A percentile compares a stretch with the other conserved stretches of the same genome.
Evolutionary conservation across 1,284 basidiomycete genomes (phyloP).

Genomic region (Mycena citricolor): DNA sequence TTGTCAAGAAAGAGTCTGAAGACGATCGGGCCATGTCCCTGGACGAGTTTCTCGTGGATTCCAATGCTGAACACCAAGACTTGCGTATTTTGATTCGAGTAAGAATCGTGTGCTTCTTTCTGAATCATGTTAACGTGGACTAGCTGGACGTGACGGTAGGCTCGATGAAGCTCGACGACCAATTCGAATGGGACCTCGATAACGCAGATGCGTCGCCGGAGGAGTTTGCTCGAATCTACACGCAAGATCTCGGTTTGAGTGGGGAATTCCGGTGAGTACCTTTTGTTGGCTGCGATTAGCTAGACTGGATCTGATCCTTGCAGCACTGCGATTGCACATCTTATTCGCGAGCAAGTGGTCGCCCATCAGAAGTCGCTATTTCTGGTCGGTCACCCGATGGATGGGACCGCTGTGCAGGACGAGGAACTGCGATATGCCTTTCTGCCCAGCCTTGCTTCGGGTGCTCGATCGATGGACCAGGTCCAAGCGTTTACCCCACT

Average conservation of each 20-base stretch:
- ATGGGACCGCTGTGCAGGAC: conserved; percentile 79
- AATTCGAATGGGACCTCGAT: conserved; percentile 98
- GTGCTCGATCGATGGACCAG: conserved; percentile 72
- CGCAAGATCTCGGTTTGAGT: conserved; percentile 84
- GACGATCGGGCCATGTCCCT: conserved; percentile 45
- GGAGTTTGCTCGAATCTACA: conserved; percentile 88
- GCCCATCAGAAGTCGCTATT: conserved; percentile 91
- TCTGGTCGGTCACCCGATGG: conserved; percentile 85
- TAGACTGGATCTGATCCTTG: no score
- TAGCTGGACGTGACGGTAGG: conserved; percentile 98
- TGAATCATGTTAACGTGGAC: conserved; percentile 12
- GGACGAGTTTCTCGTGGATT: conserved; percentile 57
- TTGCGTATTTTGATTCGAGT: conserved; percentile 92
- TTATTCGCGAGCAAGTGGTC: conserved; percentile 94
- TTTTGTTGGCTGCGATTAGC: no score
- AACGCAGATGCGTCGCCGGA: conserved; percentile 83
- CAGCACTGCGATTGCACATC: conserved; percentile 93
- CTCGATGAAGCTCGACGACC: conserved; percentile 91
- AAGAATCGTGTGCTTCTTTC: conserved; percentile 27
- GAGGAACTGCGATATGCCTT: conserved; percentile 92
- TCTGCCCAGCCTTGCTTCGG: conserved; percentile 75
- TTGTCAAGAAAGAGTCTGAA: conserved; percentile 34
- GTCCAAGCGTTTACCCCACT: conserved; percentile 83
- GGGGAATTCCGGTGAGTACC: conserved; percentile 86
- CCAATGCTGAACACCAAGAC: conserved; percentile 70